Base-by-base conservation (phyloP, 2,329 filamentous ascomycete genomes). In the Hypoxylon sp. region DNA sequence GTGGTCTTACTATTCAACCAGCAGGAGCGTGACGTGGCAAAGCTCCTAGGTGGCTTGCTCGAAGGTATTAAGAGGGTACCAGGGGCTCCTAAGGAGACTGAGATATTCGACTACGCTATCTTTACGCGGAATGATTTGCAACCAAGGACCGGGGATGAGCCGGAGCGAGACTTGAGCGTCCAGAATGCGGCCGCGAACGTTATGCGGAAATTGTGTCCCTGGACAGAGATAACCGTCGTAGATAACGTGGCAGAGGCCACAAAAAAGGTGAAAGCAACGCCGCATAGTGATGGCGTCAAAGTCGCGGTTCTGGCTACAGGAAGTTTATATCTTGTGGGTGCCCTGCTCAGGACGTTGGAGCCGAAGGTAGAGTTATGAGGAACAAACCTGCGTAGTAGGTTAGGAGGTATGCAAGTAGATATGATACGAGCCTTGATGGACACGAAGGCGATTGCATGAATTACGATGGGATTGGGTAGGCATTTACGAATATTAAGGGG, bases 1-100 rank as follows among this genome's bases (percentile, higher is more conserved):
- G 78, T 82, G 5, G 83, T 93, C 0, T 82, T 98, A 50, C 86
- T 98, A 53, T 98, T 98, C 85, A 98, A 98, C 80, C 95, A 98
- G 80, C 94, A 97, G 77, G 94, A 93, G 8, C 89, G 94, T 33
- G 90, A 97, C 76, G 92, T 92, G 4, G 81, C 83, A 3, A 83
- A 86, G 14, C 85, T 97, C 1, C 86, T 95, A 2, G 81, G 81
- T 33, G 85, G 85, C 0, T 82, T 97, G 1, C 84, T 94, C 62
- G 77, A 83, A 8, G 88, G 88, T 2, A 82, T 92, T 10, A 55
- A 58, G 75, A 79, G 50, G 68, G 81, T 61, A 75, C 81, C 63
- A 54, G 84, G 60, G 54, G 79, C 66, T 74, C 80, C 44, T 59
- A 75, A 74, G 51, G 79, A 20, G 51, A 79, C 40, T 6, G 33